A percentile compares a stretch with the other conserved stretches of the same genome.
These are phyloP conservation scores for Trichothecium sympodiale DNA, from an alignment of 2,329 filamentous ascomycete genomes.

Conservation along the genomic window DNA sequence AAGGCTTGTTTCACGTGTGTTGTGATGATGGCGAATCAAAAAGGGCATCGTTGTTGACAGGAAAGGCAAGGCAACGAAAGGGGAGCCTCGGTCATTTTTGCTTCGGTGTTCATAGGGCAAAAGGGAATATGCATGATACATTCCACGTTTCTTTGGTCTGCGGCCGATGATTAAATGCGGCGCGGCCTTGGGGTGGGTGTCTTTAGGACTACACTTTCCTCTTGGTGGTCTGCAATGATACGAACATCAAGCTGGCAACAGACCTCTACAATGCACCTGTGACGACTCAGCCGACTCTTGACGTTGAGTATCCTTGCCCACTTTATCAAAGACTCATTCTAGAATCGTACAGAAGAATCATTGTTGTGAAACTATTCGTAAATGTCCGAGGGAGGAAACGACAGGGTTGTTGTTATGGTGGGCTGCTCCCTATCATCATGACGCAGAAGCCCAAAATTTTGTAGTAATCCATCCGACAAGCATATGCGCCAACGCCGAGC, in stretches of 20 bases:
- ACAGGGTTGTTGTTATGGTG: too few relatives aligned
- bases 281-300: too few relatives aligned
- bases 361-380: too few relatives aligned
- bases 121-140: conserved; percentile 38
- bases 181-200: conserved; percentile 32
- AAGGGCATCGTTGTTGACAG: not conserved
- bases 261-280: too few relatives aligned
- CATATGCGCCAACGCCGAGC: too few relatives aligned
- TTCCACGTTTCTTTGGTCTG: conserved; percentile 12
- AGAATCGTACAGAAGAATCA: too few relatives aligned
- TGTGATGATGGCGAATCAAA: conserved; percentile 1
- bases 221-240: conserved; percentile 37
- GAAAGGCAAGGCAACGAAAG: conserved; percentile 16
- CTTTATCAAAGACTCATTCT: too few relatives aligned
- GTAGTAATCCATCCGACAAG: too few relatives aligned
- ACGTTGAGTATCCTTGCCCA: too few relatives aligned
- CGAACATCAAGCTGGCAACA: conserved; percentile 21
- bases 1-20: conserved; percentile 3
- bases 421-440: too few relatives aligned
- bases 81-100: conserved; percentile 32
- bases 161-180: conserved; percentile 4
- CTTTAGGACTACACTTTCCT: conserved; percentile 29
- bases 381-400: too few relatives aligned
- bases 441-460: too few relatives aligned
- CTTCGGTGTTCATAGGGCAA: conserved; percentile 42